Evolutionary conservation across 768 basidiomycete species (phyloP).

Genomic region (Tylopilus felleus): DNA sequence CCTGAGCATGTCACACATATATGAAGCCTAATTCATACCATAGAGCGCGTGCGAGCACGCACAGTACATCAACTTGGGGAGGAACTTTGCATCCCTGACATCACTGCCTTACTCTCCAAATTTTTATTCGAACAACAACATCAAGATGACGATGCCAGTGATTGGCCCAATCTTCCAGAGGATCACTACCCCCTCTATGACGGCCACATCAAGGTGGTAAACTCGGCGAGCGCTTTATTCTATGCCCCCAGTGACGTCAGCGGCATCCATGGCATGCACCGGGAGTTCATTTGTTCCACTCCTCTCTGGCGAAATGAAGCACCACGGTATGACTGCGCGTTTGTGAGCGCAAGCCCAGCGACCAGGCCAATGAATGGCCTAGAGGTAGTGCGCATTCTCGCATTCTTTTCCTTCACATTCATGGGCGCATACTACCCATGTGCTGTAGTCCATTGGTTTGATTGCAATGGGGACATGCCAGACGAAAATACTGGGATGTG

Average conservation of each 20-base stretch:
- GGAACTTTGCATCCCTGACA: too few species aligned
- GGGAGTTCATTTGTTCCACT: neutral
- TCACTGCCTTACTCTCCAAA: too few species aligned
- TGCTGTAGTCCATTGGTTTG: conserved; percentile 22
- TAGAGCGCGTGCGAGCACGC: too few species aligned
- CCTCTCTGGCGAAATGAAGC: neutral
- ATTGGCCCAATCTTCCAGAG: too few species aligned
- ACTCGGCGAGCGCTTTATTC: neutral
- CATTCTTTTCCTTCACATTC: conserved; percentile 25
- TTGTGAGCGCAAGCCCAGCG: conserved; percentile 10
- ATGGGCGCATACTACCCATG: conserved; percentile 12
- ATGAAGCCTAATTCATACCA: too few species aligned
- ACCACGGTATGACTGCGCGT: conserved; percentile 18
- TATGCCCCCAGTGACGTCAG: neutral
- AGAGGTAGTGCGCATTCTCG: conserved; percentile 10
- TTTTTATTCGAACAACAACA: too few species aligned
- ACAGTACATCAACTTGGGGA: too few species aligned
- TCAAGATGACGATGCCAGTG: too few species aligned
- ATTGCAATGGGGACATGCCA: conserved; percentile 14
- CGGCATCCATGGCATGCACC: neutral
- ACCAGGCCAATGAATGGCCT: conserved; percentile 15
- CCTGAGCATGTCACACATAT: too few species aligned
- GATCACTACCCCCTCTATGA: neutral
- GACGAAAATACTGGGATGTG: conserved; percentile 30
- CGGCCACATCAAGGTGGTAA: neutral